phyloP scores from a whole-genome alignment of 2,329 filamentous ascomycete species.

The Aspergillus hortae region DNA sequence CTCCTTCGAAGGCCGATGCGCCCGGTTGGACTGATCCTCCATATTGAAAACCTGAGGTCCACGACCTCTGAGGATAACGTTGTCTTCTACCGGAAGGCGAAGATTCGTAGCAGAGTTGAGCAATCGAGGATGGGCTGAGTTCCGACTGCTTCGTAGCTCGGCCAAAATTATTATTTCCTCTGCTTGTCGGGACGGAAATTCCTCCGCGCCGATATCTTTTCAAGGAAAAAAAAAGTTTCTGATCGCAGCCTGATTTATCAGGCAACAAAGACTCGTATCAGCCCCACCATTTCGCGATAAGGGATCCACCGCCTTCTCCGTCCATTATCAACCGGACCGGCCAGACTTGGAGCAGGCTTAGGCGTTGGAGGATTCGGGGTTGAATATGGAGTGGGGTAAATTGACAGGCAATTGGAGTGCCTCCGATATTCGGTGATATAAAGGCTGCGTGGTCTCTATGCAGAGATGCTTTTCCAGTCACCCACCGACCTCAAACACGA shows the following conservation, averaged over 20 bases:
- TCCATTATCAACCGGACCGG: background rate
- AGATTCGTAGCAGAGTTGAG: conserved; percentile 11
- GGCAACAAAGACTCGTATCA: conserved; percentile 8
- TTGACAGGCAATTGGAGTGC: too few species aligned
- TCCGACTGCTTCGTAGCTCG: conserved; percentile 15
- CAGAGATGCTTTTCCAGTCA: too few species aligned
- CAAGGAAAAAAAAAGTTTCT: conserved; percentile 14
- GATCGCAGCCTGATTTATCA: conserved; percentile 10
- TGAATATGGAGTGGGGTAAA: background rate
- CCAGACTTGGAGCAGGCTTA: background rate
- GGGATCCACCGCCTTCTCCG: background rate
- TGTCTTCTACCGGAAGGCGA: conserved; percentile 10
- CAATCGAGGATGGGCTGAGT: conserved; percentile 7
- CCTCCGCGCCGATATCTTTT: conserved; percentile 15
- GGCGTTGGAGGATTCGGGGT: background rate
- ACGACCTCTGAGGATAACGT: conserved; percentile 21
- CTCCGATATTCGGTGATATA: too few species aligned
- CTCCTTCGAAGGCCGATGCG: conserved; percentile 83
- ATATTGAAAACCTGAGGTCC: conserved; percentile 47
- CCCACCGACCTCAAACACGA: background rate
- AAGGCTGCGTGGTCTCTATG: too few species aligned
- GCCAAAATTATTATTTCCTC: conserved; percentile 33
- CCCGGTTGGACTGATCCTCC: conserved; percentile 79
- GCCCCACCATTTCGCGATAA: background rate
- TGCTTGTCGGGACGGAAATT: conserved; percentile 25